Evolutionary conservation across 2,329 filamentous ascomycete genomes (phyloP), one percentile per base, ranked within the genome.

Genomic region (Akanthomyces uredinophilus): DNA sequence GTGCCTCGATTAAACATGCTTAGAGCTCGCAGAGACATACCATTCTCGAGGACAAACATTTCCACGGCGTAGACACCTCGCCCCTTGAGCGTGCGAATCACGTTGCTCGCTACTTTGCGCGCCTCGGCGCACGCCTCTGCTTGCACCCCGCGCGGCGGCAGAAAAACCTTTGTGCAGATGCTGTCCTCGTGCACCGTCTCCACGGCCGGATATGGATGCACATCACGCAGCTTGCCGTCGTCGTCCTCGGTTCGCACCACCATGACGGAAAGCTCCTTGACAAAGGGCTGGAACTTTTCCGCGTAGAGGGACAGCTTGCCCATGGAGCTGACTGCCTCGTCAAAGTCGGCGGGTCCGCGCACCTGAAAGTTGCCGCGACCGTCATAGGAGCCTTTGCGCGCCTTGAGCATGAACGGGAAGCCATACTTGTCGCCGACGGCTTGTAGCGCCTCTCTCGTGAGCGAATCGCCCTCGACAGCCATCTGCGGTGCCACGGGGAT

Each of bases 1-100:
- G 18, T 51, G 24, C 50, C 16, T n/a, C 32, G 8, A 5, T 22
- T 5, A 13, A 16, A 16, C 32, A 18, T 29, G 24, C 35, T 60
- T 7, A 35, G 7, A 35, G 32, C 32, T 35, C 10, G 60, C 47
- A 13, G 56, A 66, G 56, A 66, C 71, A 68, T 78, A 78, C 86
- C 86, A 68, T 95, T 86, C 54, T 87, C 78, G 13, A 93, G 83
- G 4, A 98, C 77, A 76, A 99, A 99, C 87, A 98, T 91, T 77
- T 99, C 95, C 0, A 98, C 94, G 0, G 94, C 95, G 74, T 97
- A 99, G 37, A 96, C 91, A 66, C 95, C 95, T 65, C 95, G 89
- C 57, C 95, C 95, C 79, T 87, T 87, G 60, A 99, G 89, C 57
- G 86, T 88, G 47, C 84, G 83, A 24, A 97, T 87, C 13, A 95